A percentile compares a stretch with the other conserved stretches of the same genome.
These are phyloP conservation scores for Cercophora sp. DNA, from an alignment of 495 filamentous ascomycete genomes.

Conservation along the genomic window DNA sequence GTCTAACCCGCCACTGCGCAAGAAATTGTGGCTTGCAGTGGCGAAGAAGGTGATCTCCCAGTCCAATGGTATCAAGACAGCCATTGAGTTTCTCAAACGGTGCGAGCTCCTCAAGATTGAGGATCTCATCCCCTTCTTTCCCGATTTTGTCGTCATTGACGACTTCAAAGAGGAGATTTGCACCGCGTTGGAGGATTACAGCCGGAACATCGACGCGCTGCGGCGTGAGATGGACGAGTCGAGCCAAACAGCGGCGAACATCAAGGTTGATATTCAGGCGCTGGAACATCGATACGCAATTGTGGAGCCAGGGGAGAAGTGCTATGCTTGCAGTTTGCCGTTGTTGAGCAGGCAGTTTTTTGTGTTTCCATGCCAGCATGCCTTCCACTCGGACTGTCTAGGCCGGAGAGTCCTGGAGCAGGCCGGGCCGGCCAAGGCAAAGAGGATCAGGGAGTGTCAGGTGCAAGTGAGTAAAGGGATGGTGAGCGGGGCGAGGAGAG, in stretches of 20 bases:
- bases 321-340: constrained; percentile 80
- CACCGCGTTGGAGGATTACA: constrained; percentile 85
- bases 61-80: constrained; percentile 85
- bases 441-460: constrained; percentile 81
- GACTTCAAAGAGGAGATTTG: constrained; percentile 99
- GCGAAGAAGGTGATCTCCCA: constrained; percentile 88
- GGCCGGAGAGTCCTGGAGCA: constrained; percentile 76
- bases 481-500: constrained; percentile 60
- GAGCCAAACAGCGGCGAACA: constrained; percentile 79
- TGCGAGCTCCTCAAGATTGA: constrained; percentile 92
- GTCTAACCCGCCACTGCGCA: constrained; percentile 72
- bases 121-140: constrained; percentile 96
- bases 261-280: constrained; percentile 77
- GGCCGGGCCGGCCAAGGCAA: constrained; percentile 66
- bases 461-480: constrained; percentile 69
- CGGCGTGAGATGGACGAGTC: constrained; percentile 95
- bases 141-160: constrained; percentile 97
- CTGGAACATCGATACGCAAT: constrained; percentile 90
- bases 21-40: constrained; percentile 91
- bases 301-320: constrained; percentile 92
- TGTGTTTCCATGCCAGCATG: constrained; percentile 96
- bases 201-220: constrained; percentile 80
- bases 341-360: constrained; percentile 89
- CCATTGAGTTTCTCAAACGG: constrained; percentile 87
- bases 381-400: constrained; percentile 92